These are phyloP conservation scores for Coemansia sp. DNA, from an alignment of 192 early-diverging fungal species.

Conservation along the genomic window DNA sequence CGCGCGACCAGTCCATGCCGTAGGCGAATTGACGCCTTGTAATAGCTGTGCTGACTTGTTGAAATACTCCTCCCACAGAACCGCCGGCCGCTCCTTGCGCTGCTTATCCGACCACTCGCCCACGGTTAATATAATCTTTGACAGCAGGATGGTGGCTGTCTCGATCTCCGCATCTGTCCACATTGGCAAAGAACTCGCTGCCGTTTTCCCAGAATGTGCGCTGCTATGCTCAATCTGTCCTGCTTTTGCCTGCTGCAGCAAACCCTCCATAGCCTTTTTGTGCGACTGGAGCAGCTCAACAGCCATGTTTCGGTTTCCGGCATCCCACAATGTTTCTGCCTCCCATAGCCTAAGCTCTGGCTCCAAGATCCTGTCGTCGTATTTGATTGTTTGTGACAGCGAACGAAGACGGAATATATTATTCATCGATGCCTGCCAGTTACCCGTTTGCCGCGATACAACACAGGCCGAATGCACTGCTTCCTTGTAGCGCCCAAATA, in stretches of 20 bases:
- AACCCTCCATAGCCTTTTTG: slow-evolving; percentile 21
- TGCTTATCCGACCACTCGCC: slow-evolving; percentile 50
- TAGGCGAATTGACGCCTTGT: slow-evolving; percentile 23
- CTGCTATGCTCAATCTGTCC: not conserved
- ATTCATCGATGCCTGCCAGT: slow-evolving; percentile 50
- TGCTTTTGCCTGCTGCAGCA: slow-evolving; percentile 9
- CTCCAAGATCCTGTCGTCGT: slow-evolving; percentile 15
- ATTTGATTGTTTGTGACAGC: not conserved
- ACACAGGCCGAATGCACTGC: slow-evolving; percentile 34
- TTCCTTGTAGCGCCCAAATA: slow-evolving; percentile 28
- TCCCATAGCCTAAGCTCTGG: slow-evolving; percentile 44
- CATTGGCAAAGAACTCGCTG: not conserved
- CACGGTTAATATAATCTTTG: slow-evolving; percentile 37
- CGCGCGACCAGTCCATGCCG: slow-evolving; percentile 47
- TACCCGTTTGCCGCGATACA: slow-evolving; percentile 32
- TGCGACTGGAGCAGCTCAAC: slow-evolving; percentile 45
- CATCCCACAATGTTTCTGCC: slow-evolving; percentile 52
- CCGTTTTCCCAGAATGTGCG: not conserved
- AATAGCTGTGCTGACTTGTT: slow-evolving; percentile 38
- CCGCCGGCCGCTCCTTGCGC: slow-evolving; percentile 43
- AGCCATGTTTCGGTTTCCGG: slow-evolving; percentile 35
- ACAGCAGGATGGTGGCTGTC: slow-evolving; percentile 35
- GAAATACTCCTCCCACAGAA: slow-evolving; percentile 54
- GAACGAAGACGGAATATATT: slow-evolving; percentile 41
- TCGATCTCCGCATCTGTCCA: slow-evolving; percentile 27